Conservation (phyloP, 768 basidiomycete species). For the Mycena maculata region DNA sequence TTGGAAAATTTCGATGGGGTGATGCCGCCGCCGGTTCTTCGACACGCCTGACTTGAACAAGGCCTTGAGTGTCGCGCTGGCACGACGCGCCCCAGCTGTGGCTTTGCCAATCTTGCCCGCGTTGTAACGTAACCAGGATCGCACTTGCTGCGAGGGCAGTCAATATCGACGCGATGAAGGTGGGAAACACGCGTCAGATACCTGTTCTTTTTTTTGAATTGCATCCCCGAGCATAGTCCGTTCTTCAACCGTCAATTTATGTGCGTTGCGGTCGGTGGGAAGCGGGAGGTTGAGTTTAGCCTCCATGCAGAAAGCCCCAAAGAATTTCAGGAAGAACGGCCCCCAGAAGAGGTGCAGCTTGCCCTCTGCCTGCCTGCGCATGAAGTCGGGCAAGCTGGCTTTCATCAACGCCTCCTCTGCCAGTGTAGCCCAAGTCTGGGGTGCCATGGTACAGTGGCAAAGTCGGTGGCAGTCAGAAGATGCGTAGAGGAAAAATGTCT, state of each 20-base stretch:
- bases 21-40: background rate
- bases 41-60: background rate
- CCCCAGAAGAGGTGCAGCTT: slow-evolving; percentile 16
- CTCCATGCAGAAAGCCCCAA: background rate
- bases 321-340: background rate
- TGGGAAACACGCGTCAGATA: rapidly evolving
- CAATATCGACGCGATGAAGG: too few relatives aligned
- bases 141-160: too few relatives aligned
- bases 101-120: too few relatives aligned
- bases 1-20: background rate
- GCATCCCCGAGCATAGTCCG: background rate
- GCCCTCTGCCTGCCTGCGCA: background rate
- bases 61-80: background rate
- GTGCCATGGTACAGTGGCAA: too few relatives aligned
- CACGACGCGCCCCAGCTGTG: background rate
- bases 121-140: too few relatives aligned
- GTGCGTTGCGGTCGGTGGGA: background rate
- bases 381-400: too few relatives aligned
- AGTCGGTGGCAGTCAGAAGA: too few relatives aligned
- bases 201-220: background rate
- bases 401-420: too few relatives aligned
- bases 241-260: background rate
- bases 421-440: too few relatives aligned
- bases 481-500: too few relatives aligned
- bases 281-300: background rate